Evolutionary conservation across 768 basidiomycete genomes (phyloP).

Genomic region (Lyophyllum atratum): DNA sequence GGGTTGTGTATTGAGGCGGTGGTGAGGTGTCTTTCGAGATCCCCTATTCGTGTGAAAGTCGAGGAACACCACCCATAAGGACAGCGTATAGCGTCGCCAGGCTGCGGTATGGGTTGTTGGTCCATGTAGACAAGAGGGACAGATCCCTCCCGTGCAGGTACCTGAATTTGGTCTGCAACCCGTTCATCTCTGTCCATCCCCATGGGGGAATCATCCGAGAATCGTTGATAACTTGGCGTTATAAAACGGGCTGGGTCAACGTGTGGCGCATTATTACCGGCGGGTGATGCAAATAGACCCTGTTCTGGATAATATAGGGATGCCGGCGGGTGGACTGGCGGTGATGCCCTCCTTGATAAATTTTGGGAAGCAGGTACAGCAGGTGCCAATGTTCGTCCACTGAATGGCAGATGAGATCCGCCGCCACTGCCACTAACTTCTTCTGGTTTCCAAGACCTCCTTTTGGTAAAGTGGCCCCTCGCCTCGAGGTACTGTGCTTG

Average conservation of each 20-base stretch:
- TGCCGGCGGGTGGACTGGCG: neutral
- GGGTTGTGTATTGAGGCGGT: constrained; percentile 24
- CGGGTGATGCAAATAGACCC: neutral
- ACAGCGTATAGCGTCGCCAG: constrained; percentile 11
- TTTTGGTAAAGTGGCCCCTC: neutral
- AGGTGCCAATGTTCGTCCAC: neutral
- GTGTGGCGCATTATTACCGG: neutral
- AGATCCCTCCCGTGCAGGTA: neutral
- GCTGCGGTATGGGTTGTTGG: neutral
- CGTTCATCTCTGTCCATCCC: neutral
- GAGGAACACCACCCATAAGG: constrained; percentile 23
- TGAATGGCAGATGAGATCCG: neutral
- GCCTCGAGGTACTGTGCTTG: neutral
- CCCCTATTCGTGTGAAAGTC: constrained; percentile 26
- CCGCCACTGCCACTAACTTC: neutral
- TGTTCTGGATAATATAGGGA: neutral
- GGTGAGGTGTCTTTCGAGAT: constrained; percentile 22
- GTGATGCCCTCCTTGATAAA: neutral
- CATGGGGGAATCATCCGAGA: neutral
- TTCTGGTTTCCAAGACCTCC: neutral
- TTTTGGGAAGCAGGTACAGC: neutral
- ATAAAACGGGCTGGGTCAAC: neutral
- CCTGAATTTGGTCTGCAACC: neutral
- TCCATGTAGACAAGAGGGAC: neutral
- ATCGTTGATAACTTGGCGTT: neutral